A percentile compares a stretch with the other conserved stretches of the same genome.
Evolutionary conservation across 306 rosid species (phyloP).

Genomic region (Trifolium subterraneum): DNA sequence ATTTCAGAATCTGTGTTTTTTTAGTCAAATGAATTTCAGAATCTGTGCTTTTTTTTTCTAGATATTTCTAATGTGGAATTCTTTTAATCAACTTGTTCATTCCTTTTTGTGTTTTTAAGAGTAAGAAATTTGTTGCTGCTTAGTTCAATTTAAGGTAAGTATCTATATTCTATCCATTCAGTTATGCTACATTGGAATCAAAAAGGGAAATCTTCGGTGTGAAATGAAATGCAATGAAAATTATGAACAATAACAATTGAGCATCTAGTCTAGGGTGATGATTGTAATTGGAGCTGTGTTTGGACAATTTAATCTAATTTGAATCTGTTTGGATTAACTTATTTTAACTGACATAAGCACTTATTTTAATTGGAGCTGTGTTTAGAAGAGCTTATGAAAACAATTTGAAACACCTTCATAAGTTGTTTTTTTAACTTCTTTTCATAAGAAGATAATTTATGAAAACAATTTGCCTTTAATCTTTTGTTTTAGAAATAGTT

Average conservation of each 20-base stretch:
- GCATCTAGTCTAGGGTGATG: neutral
- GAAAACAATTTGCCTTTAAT: neutral
- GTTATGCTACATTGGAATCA: constrained; percentile 15
- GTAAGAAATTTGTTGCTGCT: constrained; percentile 9
- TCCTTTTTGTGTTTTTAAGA: neutral
- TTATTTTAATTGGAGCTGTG: too few relatives aligned
- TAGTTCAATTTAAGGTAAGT: constrained; percentile 12
- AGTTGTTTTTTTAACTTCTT: neutral
- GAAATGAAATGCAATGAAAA: neutral
- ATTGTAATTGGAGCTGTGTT: neutral
- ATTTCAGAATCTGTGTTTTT: constrained; percentile 32
- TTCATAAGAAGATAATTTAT: neutral
- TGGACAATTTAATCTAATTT: neutral
- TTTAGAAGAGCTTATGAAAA: neutral
- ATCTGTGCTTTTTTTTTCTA: constrained; percentile 4
- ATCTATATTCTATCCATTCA: neutral
- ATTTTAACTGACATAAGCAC: neutral
- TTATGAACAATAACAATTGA: neutral
- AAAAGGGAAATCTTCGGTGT: neutral
- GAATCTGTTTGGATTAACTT: neutral
- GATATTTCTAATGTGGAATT: too few relatives aligned
- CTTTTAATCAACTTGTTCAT: neutral
- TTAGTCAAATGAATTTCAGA: constrained; percentile 10
- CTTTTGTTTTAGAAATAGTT: neutral
- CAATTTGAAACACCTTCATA: neutral